Percentiles rank a stretch among this genome's conserved stretches.
These are phyloP conservation scores for Solanum appendiculatum DNA, from an alignment of 257 asterid species.

Conservation along the genomic window DNA sequence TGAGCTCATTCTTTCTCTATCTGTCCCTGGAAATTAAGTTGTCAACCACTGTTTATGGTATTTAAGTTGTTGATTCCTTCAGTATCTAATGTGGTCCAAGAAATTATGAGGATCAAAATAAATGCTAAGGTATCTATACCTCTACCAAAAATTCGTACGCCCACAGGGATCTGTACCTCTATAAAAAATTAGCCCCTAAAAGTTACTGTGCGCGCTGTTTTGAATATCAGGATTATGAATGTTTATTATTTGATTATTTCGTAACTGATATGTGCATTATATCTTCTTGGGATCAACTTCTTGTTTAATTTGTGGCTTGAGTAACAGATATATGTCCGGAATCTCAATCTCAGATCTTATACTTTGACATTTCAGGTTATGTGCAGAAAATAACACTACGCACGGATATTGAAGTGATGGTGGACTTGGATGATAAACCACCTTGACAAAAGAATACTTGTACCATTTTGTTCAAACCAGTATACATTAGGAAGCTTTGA, in stretches of 20 bases:
- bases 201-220: background rate
- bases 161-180: background rate
- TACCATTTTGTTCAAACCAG: background rate
- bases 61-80: background rate
- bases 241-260: background rate
- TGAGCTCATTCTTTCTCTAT: background rate
- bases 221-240: background rate
- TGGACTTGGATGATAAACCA: slow-evolving; percentile 66
- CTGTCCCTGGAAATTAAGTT: background rate
- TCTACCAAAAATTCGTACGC: background rate
- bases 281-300: background rate
- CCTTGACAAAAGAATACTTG: slow-evolving; percentile 21
- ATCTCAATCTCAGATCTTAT: background rate
- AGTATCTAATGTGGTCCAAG: background rate
- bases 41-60: background rate
- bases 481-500: background rate
- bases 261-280: background rate
- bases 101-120: background rate
- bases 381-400: slow-evolving; percentile 90
- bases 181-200: background rate
- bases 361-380: slow-evolving; percentile 52
- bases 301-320: background rate
- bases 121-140: background rate
- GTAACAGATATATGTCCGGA: background rate
- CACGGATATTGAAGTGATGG: slow-evolving; percentile 71